Evolutionary conservation across 768 basidiomycete genomes (phyloP).

Genomic region (Tubosaeta sp.): DNA sequence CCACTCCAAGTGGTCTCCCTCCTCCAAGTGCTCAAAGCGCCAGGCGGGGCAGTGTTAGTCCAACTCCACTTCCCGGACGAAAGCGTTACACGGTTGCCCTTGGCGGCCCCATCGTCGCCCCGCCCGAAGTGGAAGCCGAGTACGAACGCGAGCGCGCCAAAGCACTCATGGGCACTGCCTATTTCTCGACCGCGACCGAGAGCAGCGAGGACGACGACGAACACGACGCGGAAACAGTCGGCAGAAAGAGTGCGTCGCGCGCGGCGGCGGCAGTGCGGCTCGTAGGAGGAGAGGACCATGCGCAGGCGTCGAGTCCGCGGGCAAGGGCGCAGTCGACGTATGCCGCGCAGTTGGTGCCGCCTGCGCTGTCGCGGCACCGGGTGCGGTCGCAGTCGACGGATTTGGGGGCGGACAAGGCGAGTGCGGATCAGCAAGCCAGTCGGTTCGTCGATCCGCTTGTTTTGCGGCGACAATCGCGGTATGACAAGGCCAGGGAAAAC

Average conservation of each 20-base stretch:
- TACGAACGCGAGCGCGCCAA: conserved; percentile 25
- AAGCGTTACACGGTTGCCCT: conserved; percentile 87
- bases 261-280: conserved; percentile 34
- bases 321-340: conserved; percentile 60
- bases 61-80: conserved; percentile 57
- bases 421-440: conserved; percentile 8
- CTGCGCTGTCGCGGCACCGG: conserved; percentile 23
- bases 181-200: conserved; percentile 39
- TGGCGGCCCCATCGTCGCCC: conserved; percentile 61
- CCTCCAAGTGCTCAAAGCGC: conserved; percentile 37
- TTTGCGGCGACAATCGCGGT: conserved; percentile 58
- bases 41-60: conserved; percentile 55
- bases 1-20: conserved; percentile 34
- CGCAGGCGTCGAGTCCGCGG: conserved; percentile 24
- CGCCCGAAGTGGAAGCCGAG: conserved; percentile 26
- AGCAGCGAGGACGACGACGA: conserved; percentile 35
- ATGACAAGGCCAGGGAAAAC: conserved; percentile 39
- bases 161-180: conserved; percentile 36
- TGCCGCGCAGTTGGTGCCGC: conserved; percentile 31
- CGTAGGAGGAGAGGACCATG: conserved; percentile 21
- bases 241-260: conserved; percentile 40
- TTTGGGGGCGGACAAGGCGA: conserved; percentile 20
- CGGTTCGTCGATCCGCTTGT: conserved; percentile 79
- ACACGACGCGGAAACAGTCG: conserved; percentile 47
- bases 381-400: conserved; percentile 40